These are phyloP conservation scores for Colletotrichum sojae DNA, from an alignment of 2,329 filamentous ascomycete genomes.

Conservation along the genomic window DNA sequence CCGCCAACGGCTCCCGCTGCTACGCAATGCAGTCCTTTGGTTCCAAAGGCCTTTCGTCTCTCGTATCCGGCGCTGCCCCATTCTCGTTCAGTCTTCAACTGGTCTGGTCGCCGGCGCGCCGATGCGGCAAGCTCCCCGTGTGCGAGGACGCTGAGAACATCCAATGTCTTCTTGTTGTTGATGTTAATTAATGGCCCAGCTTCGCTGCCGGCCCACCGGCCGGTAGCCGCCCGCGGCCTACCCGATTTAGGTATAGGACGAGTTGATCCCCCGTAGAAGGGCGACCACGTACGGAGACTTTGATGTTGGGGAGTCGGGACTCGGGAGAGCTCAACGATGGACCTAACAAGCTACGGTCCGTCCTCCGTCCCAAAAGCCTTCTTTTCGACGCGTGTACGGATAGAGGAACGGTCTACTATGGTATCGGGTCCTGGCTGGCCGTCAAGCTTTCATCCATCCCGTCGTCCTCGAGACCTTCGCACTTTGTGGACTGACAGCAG, in stretches of 20 bases:
- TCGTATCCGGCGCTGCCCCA: slow-evolving; percentile 8
- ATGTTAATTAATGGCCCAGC: not conserved
- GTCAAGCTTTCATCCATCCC: slow-evolving; percentile 21
- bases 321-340: not conserved
- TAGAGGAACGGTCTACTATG: slow-evolving; percentile 2
- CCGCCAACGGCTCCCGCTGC: slow-evolving; percentile 28
- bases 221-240: slow-evolving; percentile 12
- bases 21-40: slow-evolving; percentile 9
- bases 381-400: not conserved
- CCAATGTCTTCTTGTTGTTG: slow-evolving; percentile 14
- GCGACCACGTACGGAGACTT: slow-evolving; percentile 1
- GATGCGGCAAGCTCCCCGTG: not conserved
- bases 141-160: not conserved
- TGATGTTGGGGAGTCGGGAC: slow-evolving; percentile 4
- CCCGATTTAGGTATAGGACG: slow-evolving; percentile 23
- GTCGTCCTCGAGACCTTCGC: slow-evolving; percentile 8
- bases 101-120: slow-evolving; percentile 14
- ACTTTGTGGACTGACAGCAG: slow-evolving; percentile 10
- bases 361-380: slow-evolving; percentile 22
- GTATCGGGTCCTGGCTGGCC: not conserved
- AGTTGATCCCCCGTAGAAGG: slow-evolving; percentile 14
- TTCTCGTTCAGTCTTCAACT: not conserved
- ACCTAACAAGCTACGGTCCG: slow-evolving; percentile 6
- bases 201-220: slow-evolving; percentile 17
- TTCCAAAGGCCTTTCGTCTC: slow-evolving; percentile 3